phyloP scores from a whole-genome alignment of 2,329 filamentous ascomycete species.

The Cryphonectria nitschkei region DNA sequence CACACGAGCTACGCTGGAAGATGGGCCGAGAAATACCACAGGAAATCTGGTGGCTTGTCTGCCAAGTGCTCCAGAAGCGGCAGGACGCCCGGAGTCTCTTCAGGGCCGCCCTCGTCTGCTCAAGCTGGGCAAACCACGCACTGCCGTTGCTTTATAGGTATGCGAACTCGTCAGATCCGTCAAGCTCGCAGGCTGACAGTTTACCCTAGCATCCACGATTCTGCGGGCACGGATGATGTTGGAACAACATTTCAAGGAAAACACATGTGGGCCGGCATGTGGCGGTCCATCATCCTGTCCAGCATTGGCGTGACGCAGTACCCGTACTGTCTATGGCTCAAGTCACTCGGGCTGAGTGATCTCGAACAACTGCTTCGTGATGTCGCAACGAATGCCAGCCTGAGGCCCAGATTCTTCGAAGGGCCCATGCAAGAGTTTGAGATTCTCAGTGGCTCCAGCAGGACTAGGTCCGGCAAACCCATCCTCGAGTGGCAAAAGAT shows the following conservation, averaged over 20 bases:
- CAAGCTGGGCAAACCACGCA: conserved; percentile 60
- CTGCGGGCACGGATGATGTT: conserved; percentile 48
- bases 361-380: conserved; percentile 63
- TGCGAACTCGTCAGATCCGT: conserved; percentile 25
- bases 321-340: conserved; percentile 72
- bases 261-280: conserved; percentile 64
- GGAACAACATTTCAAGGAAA: conserved; percentile 40
- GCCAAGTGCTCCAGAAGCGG: conserved; percentile 58
- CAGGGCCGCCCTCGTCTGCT: conserved; percentile 59
- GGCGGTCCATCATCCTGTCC: conserved; percentile 71
- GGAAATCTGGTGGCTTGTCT: conserved; percentile 65
- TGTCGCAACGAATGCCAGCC: conserved; percentile 38
- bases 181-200: conserved; percentile 7
- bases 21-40: conserved; percentile 46
- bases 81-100: conserved; percentile 65
- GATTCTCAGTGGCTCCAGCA: conserved; percentile 33
- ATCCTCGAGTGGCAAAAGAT: conserved; percentile 43
- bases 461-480: conserved; percentile 31
- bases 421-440: conserved; percentile 44
- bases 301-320: conserved; percentile 64
- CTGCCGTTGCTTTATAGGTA: conserved; percentile 68
- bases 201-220: conserved; percentile 48
- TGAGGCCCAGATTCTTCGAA: conserved; percentile 44
- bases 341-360: conserved; percentile 64
- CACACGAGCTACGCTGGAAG: not conserved